Percentiles rank a stretch among this genome's conserved stretches.
Conservation (phyloP, 2,329 filamentous ascomycete genomes). For the Huntiella savannae region DNA sequence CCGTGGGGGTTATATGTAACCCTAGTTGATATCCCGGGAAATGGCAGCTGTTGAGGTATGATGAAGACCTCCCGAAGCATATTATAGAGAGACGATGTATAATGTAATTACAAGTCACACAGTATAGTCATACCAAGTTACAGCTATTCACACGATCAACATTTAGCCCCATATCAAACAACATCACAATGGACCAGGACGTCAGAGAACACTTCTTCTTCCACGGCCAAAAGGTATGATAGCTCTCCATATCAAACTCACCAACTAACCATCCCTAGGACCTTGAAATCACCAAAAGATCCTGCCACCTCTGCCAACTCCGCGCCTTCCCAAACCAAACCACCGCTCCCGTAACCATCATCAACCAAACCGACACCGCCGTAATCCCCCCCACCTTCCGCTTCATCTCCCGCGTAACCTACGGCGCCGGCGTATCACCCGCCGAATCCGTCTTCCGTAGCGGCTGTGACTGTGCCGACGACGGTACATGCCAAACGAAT, state of each 20-base stretch:
- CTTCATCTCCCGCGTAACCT: slow-evolving; percentile 45
- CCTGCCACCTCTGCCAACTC: slow-evolving; percentile 44
- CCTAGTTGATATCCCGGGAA: too few relatives aligned
- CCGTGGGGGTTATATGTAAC: too few relatives aligned
- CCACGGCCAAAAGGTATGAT: slow-evolving; percentile 22
- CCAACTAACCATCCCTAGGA: neutral
- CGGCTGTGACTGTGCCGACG: slow-evolving; percentile 47
- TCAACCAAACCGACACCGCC: slow-evolving; percentile 41
- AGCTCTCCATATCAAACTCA: neutral
- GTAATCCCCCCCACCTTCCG: slow-evolving; percentile 43
- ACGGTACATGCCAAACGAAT: slow-evolving; percentile 46
- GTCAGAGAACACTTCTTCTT: slow-evolving; percentile 30
- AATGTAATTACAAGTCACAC: neutral
- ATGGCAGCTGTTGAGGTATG: too few relatives aligned
- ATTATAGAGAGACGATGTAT: too few relatives aligned
- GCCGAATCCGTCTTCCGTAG: slow-evolving; percentile 42
- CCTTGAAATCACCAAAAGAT: slow-evolving; percentile 16
- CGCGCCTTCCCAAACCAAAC: slow-evolving; percentile 31
- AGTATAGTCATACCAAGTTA: neutral
- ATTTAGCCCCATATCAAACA: neutral
- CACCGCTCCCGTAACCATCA: slow-evolving; percentile 36
- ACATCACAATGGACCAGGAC: slow-evolving; percentile 25
- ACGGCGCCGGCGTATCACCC: slow-evolving; percentile 38
- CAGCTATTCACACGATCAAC: neutral
- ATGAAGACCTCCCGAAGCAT: too few relatives aligned